Evolutionary conservation across 148 eudicot species (phyloP).

Genomic region (Pouteria glomerata): DNA sequence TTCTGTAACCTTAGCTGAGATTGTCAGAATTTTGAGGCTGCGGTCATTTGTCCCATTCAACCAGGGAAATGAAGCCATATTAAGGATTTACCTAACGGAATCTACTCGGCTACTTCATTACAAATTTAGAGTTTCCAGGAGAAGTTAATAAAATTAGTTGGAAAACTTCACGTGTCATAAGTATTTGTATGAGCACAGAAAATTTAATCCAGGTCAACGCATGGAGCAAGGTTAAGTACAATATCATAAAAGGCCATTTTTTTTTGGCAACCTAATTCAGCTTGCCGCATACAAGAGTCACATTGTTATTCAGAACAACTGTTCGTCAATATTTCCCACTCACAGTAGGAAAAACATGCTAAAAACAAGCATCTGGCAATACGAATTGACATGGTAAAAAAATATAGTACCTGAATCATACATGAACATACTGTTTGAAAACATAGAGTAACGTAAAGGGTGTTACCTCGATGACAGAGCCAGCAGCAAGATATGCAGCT

Average conservation of each 20-base stretch:
- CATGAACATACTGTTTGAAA: background rate
- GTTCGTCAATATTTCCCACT: background rate
- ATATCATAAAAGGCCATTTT: background rate
- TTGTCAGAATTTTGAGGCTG: background rate
- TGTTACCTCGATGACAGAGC: constrained; percentile 73
- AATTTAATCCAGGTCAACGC: background rate
- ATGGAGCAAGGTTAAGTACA: background rate
- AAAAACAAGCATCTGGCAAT: background rate
- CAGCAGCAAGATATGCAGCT: constrained; percentile 90
- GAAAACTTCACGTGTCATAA: background rate
- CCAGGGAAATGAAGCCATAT: background rate
- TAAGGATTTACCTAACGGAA: background rate
- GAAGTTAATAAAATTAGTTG: background rate
- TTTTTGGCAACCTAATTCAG: background rate
- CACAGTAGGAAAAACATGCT: background rate
- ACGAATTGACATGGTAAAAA: background rate
- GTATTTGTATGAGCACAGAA: background rate
- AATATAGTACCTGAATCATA: background rate
- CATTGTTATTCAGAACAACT: background rate
- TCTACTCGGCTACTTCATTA: background rate
- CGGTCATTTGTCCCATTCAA: background rate
- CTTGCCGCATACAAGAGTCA: background rate
- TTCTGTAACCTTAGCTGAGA: background rate
- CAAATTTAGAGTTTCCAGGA: background rate
- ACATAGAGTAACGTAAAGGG: background rate